Base-by-base conservation (phyloP, 164 flowering plant species). In the Aristolochia fimbriata region DNA sequence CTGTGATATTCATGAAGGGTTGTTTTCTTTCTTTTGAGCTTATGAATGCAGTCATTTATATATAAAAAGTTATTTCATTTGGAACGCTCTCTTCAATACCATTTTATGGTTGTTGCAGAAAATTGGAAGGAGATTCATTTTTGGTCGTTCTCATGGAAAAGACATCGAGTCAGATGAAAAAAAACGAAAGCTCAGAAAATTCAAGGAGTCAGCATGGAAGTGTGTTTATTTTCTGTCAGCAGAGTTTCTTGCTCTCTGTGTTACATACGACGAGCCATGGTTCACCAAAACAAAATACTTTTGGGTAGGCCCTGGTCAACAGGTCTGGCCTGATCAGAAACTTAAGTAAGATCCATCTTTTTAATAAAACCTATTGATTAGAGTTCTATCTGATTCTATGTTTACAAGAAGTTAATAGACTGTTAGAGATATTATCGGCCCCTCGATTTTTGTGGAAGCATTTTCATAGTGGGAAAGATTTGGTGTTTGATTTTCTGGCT, bases 141-240 rank as follows among this genome's bases (percentile, higher is more conserved):
- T 86, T 70, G 86, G 85, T 27, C 74, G 77, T 64, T 72, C 73
- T 20, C 46, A 76, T 30, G 62, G 53, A 62, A 55, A 7, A 66
- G 77, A 75, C 27, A 47, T 57, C 56, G 67, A 73, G 13, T 47
- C 63, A 9, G 70, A 62, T 27, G 89, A 83, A 33, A 76, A 62
- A 58, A 80, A 57, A 66, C 86, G 78, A 75, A 88, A 73, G 76
- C 75, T 91, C 30, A 71, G 75, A 23, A 94, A 94, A 61, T 91
- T 94, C 68, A 91, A 94, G 70, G 99, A 94, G 60, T 94, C 99
- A 17, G 95, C 97, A 49, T 91, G 97, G 97, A 94, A 94, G 65
- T 88, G 84, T 63, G 51, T 88, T 51, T 94, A 90, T 73, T 94
- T 17, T 74, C 85, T 91, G 64, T 86, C 99, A 47, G 96, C 97